Conservation (phyloP, 176 grass and related monocot species). For the Urochloa ruziziensis region DNA sequence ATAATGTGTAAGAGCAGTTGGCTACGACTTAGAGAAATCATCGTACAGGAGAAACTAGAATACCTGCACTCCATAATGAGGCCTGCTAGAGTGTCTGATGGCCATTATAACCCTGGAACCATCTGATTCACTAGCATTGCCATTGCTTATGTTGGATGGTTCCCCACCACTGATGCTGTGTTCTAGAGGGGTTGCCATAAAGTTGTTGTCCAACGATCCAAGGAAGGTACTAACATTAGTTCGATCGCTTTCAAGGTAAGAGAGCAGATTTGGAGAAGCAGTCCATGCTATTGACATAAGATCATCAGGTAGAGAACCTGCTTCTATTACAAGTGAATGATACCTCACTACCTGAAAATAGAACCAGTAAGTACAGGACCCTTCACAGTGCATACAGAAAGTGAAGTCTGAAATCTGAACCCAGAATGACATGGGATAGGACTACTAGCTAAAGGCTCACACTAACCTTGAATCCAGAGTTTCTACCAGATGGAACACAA, state of each 20-base stretch:
- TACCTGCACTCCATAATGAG: slow-evolving; percentile 99
- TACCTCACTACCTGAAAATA: slow-evolving; percentile 81
- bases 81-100: slow-evolving; percentile 62
- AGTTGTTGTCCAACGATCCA: slow-evolving; percentile 6
- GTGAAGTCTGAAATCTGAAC: background rate
- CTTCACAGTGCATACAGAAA: background rate
- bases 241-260: slow-evolving; percentile 59
- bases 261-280: slow-evolving; percentile 55
- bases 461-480: slow-evolving; percentile 94
- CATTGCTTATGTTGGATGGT: slow-evolving; percentile 9
- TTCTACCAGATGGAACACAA: slow-evolving; percentile 75
- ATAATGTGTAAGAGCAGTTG: slow-evolving; percentile 22
- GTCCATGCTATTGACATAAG: slow-evolving; percentile 88
- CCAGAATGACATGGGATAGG: background rate
- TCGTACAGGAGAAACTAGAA: background rate
- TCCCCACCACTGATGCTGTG: background rate
- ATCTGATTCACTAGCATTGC: slow-evolving; percentile 22
- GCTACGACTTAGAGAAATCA: background rate
- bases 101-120: slow-evolving; percentile 68
- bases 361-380: background rate
- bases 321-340: slow-evolving; percentile 88
- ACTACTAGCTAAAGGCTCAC: background rate
- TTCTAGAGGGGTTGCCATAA: background rate
- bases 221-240: slow-evolving; percentile 20
- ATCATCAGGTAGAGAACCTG: slow-evolving; percentile 61